phyloP scores from a whole-genome alignment of 768 basidiomycete species.

The Kwoniella sp. region DNA sequence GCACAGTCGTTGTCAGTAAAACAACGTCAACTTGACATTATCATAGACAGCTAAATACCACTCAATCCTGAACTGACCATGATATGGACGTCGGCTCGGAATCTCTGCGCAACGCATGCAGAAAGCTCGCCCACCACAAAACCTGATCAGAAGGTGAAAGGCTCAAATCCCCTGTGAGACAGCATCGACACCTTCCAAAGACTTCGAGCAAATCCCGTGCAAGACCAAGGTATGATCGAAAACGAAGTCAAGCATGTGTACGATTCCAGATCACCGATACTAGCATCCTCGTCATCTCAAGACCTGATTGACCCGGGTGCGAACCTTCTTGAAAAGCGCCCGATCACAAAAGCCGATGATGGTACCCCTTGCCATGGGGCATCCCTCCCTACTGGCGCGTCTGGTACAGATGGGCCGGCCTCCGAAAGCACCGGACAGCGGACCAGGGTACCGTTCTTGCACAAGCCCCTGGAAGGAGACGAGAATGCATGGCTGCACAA shows the following conservation, averaged over 20 bases:
- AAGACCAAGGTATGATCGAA: neutral
- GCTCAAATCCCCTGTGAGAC: too few relatives aligned
- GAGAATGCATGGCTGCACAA: slow-evolving; percentile 27
- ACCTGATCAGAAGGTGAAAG: too few relatives aligned
- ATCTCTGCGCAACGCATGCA: too few relatives aligned
- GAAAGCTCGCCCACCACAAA: too few relatives aligned
- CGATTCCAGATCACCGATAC: neutral
- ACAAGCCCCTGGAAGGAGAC: slow-evolving; percentile 15
- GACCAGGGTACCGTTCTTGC: slow-evolving; percentile 6
- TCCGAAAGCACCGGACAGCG: neutral
- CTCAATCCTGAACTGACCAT: too few relatives aligned
- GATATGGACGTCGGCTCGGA: too few relatives aligned
- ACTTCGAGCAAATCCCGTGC: neutral
- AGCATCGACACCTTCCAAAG: too few relatives aligned
- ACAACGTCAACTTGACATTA: too few relatives aligned
- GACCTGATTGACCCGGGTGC: neutral
- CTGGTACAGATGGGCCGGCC: neutral
- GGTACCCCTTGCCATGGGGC: too few relatives aligned
- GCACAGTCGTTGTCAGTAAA: too few relatives aligned
- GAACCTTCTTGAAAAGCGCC: neutral
- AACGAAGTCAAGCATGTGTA: neutral
- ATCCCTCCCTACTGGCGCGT: too few relatives aligned
- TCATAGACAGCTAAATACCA: too few relatives aligned
- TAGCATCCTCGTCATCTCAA: neutral
- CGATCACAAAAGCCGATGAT: neutral